These are phyloP conservation scores for Tulasnella sp. DNA, from an alignment of 768 basidiomycete genomes.

Conservation along the genomic window DNA sequence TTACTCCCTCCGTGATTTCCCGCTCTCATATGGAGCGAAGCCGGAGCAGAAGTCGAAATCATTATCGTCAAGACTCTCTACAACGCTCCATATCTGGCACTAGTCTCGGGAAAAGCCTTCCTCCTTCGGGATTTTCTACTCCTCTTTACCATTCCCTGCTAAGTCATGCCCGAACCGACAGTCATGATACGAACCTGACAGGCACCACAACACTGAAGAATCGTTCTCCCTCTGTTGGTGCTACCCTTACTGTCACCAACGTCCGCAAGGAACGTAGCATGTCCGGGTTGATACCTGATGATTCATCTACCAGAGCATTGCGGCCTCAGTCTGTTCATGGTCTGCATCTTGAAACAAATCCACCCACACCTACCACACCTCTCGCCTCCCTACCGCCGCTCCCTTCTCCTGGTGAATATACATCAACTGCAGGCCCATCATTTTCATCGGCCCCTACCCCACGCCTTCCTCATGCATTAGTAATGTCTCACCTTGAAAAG, in stretches of 20 bases:
- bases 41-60: background rate
- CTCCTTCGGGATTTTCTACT: too few species aligned
- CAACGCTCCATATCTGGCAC: background rate
- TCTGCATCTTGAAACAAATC: constrained; percentile 12
- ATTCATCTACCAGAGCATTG: background rate
- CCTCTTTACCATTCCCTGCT: too few species aligned
- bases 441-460: background rate
- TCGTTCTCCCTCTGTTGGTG: background rate
- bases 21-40: background rate
- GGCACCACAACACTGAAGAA: background rate
- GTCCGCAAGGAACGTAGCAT: background rate
- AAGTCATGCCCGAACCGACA: background rate
- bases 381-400: background rate
- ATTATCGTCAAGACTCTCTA: background rate
- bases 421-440: background rate
- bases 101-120: background rate
- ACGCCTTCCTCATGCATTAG: constrained; percentile 7
- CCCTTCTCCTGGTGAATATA: background rate
- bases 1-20: background rate
- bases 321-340: constrained; percentile 6
- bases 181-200: background rate
- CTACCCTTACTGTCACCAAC: background rate
- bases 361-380: constrained; percentile 6
- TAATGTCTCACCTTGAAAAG: constrained; percentile 9
- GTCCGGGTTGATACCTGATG: constrained; percentile 6